A percentile compares a stretch with the other conserved stretches of the same genome.
phyloP scores from a whole-genome alignment of 331 rosid genomes.

The Pyrus hybrid region DNA sequence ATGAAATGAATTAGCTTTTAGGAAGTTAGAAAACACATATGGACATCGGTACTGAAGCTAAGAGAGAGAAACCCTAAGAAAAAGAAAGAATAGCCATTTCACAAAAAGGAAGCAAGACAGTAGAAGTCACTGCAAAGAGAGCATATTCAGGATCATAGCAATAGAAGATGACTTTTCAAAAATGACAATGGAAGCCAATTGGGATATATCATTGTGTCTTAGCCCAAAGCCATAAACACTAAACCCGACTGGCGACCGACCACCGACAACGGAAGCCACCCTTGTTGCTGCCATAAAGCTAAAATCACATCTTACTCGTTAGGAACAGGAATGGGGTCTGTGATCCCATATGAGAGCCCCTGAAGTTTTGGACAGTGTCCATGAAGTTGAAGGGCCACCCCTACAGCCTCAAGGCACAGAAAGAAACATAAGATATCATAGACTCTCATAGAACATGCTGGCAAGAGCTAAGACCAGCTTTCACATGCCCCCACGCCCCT shows the following conservation, averaged over 20 bases:
- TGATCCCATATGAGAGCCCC: conserved; percentile 16
- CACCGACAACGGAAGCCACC: conserved; percentile 42
- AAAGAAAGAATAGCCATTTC: conserved; percentile 38
- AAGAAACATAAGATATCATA: background rate
- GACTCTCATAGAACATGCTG: conserved; percentile 26
- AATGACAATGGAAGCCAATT: background rate
- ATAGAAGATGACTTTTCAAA: conserved; percentile 6
- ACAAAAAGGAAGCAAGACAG: conserved; percentile 35
- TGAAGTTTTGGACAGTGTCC: conserved; percentile 47
- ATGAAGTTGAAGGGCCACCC: conserved; percentile 12
- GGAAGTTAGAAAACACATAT: background rate
- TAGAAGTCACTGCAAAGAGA: conserved; percentile 38
- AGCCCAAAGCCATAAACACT: conserved; percentile 15
- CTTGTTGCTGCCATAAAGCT: background rate
- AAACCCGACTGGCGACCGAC: conserved; percentile 22
- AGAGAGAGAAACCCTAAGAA: background rate
- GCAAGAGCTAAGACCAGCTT: conserved; percentile 50
- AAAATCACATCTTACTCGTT: background rate
- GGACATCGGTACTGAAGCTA: background rate
- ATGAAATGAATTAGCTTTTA: background rate
- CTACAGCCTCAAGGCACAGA: background rate
- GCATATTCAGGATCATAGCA: conserved; percentile 41
- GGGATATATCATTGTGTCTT: background rate
- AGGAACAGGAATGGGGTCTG: background rate
- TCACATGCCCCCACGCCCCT: conserved; percentile 44